Conservation (phyloP, 2,329 filamentous ascomycete genomes). For the Phialophora verrucosa region DNA sequence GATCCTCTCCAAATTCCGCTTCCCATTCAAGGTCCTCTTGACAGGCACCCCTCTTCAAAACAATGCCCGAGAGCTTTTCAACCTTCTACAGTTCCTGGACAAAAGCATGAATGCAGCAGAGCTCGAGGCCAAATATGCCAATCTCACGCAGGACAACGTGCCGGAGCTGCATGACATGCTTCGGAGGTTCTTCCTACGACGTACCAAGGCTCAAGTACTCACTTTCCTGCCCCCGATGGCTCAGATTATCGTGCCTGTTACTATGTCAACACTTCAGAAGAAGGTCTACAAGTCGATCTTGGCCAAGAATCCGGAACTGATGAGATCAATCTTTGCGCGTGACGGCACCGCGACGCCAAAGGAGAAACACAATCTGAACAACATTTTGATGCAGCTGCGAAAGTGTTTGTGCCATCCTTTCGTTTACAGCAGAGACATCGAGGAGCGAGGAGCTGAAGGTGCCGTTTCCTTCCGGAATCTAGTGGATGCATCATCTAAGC, state of each 20-base stretch:
- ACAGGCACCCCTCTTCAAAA: constrained; percentile 83
- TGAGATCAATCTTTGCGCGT: constrained; percentile 79
- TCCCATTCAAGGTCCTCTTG: constrained; percentile 83
- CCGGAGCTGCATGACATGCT: constrained; percentile 82
- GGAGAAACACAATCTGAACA: constrained; percentile 83
- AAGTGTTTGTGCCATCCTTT: constrained; percentile 97
- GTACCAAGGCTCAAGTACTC: constrained; percentile 88
- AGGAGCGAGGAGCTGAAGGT: constrained; percentile 71
- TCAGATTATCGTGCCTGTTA: constrained; percentile 94
- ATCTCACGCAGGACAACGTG: constrained; percentile 83
- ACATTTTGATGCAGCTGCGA: constrained; percentile 92
- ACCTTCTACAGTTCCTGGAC: constrained; percentile 93
- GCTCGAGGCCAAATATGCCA: constrained; percentile 75
- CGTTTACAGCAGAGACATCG: constrained; percentile 87
- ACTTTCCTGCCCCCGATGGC: constrained; percentile 92
- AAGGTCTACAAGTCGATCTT: constrained; percentile 94
- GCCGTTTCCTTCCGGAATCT: constrained; percentile 75
- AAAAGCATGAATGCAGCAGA: constrained; percentile 69
- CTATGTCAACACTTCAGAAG: constrained; percentile 92
- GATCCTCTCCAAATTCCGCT: constrained; percentile 72
- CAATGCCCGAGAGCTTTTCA: constrained; percentile 93
- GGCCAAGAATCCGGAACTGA: constrained; percentile 84
- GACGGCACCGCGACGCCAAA: constrained; percentile 65
- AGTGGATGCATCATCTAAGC: constrained; percentile 88
- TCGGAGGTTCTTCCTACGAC: constrained; percentile 70